Evolutionary conservation across 2,329 filamentous ascomycete species (phyloP), one percentile per base, ranked within the genome.

Genomic region (Colletotrichum sp.): DNA sequence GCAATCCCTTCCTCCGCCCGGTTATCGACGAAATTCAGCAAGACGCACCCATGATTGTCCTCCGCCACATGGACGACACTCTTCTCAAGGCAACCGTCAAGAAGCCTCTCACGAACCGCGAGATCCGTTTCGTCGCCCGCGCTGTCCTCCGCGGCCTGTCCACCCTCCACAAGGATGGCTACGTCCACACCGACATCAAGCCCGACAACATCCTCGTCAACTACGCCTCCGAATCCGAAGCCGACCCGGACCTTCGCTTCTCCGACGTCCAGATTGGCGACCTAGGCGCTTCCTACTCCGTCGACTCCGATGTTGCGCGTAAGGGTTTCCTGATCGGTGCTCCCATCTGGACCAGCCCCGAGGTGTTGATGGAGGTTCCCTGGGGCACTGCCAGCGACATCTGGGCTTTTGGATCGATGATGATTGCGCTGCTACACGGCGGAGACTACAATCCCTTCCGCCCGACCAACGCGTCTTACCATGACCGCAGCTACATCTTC

Each of bases 381-480:
- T 76, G 74, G 74, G 93, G 93, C 74, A 93, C 91, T 15, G 93
- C 93, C 79, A 92, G 94, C 63, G 95, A 97, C 79, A 95, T 96
- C 69, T 97, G 95, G 95, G 94, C 95, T 4, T 96, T 95, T 81
- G 95, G 94, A 2, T 94, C 94, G 77, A 94, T 96, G 83, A 76
- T 76, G 74, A 76, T 76, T 19, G 74, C 74, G 3, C 71, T 76
- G 3, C 65, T 76, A 6, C 74, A 76, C 16, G 74, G 74, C 22
- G 74, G 74, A 59, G 74, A 76, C 28, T 76, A 76, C 74, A 76
- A 76, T 48, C 74, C 74, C 4, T 76, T 76, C 74, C 74, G 74
- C 16, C 74, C 74, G 12, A 60, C 65, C 70, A 74, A 64, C 22
- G 74, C 74, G 8, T 52, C 70, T 22, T 76, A 76, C 48, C 74